Base-by-base conservation (phyloP, 2,329 filamentous ascomycete genomes). In the Ophiostoma australiae region DNA sequence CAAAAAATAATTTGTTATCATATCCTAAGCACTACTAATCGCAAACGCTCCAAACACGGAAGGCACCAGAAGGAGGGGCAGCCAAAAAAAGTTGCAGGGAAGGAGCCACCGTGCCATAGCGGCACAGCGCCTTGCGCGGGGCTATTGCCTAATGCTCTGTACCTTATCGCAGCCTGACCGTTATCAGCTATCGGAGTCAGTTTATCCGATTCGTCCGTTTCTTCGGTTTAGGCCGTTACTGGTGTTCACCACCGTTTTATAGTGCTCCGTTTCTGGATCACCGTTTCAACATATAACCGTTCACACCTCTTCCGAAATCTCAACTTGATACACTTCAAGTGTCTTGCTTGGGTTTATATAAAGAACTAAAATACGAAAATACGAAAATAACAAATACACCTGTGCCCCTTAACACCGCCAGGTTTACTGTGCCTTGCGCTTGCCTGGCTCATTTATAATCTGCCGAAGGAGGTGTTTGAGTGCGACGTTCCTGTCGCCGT, bases 61-160 rank as follows among this genome's bases (percentile, higher is more conserved):
- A 66, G 63, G 63, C 55, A 52, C 70, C 20, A 48, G 52, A 68
- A 72, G 39, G 70, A 69, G 52, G 58, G 65, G 63, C 31, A 69
- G 31, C 20, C 37, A 23, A 48, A 63, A 71, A 72, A 72, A 66
- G 39, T 23, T 55, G 61, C 61, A 37, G 61, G 61, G 61, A 7
- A 65, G 31, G 61, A 65, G 31, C 61, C 31, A 33, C 58, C 58
- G 44, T 48, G 44, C 20, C 44, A 48, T 48, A 48, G 44, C 44
- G 44, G 17, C 17, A 48, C 41, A 20, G 61, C 33, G 63, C 63
- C 33, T 33, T 27, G 35, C 35, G 63, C 63, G 63, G 63, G 63
- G 63, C 63, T 66, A 41, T 48, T 41, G 41, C 39, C 17, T 35
- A 31, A 1, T 31, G 27, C 27, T 31, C 27, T 31, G 27, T 31